These are phyloP conservation scores for Nelumbo lutea DNA, from an alignment of 164 flowering plant genomes.

Conservation along the genomic window DNA sequence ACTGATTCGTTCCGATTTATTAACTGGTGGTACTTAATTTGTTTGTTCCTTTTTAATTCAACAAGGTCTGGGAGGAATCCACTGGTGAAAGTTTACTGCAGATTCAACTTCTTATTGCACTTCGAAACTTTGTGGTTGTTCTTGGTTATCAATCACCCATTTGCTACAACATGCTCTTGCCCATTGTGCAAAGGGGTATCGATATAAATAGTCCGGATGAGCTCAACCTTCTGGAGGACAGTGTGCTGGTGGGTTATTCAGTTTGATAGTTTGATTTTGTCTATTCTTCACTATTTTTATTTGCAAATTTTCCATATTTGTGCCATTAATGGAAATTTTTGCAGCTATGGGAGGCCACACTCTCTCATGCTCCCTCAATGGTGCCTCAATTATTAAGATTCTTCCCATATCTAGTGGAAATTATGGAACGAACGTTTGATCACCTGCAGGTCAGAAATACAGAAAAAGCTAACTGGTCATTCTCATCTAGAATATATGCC, in stretches of 20 bases:
- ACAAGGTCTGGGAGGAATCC: slow-evolving; percentile 91
- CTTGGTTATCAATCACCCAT: slow-evolving; percentile 76
- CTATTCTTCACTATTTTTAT: not conserved
- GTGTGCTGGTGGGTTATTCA: slow-evolving; percentile 57
- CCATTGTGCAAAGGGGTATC: slow-evolving; percentile 65
- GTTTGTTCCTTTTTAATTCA: not conserved
- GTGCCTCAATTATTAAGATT: slow-evolving; percentile 63
- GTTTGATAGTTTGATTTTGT: slow-evolving; percentile 4
- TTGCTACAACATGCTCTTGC: slow-evolving; percentile 67
- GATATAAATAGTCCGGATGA: slow-evolving; percentile 83
- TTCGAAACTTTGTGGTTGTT: slow-evolving; percentile 73
- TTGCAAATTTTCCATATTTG: not conserved
- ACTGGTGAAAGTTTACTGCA: slow-evolving; percentile 86
- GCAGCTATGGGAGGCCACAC: slow-evolving; percentile 95
- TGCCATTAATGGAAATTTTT: slow-evolving; percentile 10
- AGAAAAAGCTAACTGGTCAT: too few species aligned
- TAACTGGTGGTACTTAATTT: not conserved
- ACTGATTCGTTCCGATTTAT: too few species aligned
- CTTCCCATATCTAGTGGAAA: slow-evolving; percentile 67
- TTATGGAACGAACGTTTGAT: slow-evolving; percentile 81
- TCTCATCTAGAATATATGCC: not conserved
- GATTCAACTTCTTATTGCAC: slow-evolving; percentile 87
- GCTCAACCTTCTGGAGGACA: slow-evolving; percentile 85
- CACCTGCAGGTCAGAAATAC: slow-evolving; percentile 64
- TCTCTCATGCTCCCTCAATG: slow-evolving; percentile 80